phyloP scores from a whole-genome alignment of 192 early-diverging fungal species.

The Coemansia sp. region DNA sequence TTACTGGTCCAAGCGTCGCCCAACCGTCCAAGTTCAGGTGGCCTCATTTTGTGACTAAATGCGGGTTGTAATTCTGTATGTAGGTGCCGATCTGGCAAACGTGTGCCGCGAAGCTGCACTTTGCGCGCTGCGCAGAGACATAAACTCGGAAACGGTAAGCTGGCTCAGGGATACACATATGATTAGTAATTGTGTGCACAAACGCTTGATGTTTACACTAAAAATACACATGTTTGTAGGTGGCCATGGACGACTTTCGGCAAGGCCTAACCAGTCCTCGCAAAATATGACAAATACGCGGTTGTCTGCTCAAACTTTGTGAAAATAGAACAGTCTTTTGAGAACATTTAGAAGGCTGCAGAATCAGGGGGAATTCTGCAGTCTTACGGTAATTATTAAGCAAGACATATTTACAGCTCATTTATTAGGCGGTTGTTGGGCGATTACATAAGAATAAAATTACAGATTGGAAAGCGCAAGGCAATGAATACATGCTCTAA shows the following conservation, averaged over 20 bases:
- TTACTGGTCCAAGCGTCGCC: neutral
- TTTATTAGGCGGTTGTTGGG: neutral
- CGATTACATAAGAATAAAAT: constrained; percentile 6
- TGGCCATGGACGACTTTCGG: constrained; percentile 29
- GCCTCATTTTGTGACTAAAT: no score
- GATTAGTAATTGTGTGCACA: neutral
- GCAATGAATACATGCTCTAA: constrained; percentile 6
- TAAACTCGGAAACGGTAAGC: constrained; percentile 56
- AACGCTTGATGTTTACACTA: constrained; percentile 5
- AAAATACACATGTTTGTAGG: constrained; percentile 12
- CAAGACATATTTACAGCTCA: neutral
- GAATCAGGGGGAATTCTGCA: neutral
- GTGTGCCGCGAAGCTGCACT: constrained; percentile 80
- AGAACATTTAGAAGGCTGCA: neutral
- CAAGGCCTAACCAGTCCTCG: constrained; percentile 12
- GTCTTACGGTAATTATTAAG: neutral
- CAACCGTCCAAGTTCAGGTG: no score
- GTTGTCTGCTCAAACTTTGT: neutral
- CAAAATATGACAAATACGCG: neutral
- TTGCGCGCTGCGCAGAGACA: constrained; percentile 61
- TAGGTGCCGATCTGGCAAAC: constrained; percentile 81
- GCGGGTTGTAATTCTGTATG: neutral
- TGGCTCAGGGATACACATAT: constrained; percentile 12
- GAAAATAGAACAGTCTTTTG: constrained; percentile 5
- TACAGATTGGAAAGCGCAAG: constrained; percentile 1